Conservation (phyloP, 139 green algal species). For the Micractinium sp. region DNA sequence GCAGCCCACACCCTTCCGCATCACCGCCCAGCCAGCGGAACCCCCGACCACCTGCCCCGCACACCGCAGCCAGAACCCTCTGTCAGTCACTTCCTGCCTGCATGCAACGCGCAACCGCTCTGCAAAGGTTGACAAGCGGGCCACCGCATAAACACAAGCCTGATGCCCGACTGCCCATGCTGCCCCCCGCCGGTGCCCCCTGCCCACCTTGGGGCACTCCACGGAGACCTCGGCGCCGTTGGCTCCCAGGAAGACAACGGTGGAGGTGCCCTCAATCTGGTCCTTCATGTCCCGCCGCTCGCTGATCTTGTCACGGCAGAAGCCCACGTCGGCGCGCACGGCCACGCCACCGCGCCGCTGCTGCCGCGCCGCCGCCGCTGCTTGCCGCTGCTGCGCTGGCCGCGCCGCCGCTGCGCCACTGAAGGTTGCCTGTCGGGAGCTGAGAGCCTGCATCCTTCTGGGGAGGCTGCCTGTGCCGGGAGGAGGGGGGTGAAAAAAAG, state of each 20-base stretch:
- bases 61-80: too few relatives aligned
- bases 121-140: too few relatives aligned
- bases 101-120: too few relatives aligned
- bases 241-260: conserved; percentile 73
- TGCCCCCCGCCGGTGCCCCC: too few relatives aligned
- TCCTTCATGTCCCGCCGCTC: conserved; percentile 34
- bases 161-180: too few relatives aligned
- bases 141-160: too few relatives aligned
- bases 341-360: not conserved
- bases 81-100: too few relatives aligned
- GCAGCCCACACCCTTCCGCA: too few relatives aligned
- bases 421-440: not conserved
- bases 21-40: too few relatives aligned
- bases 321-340: conserved; percentile 54
- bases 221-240: conserved; percentile 60
- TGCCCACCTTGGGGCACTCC: conserved; percentile 53
- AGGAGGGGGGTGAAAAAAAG: not conserved
- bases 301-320: conserved; percentile 80
- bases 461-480: not conserved
- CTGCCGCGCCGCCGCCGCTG: not conserved
- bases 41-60: too few relatives aligned
- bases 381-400: not conserved
- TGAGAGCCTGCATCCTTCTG: conserved; percentile 13
- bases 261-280: conserved; percentile 58
- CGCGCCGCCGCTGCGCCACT: not conserved